phyloP scores from a whole-genome alignment of 2,329 filamentous ascomycete species.

The Neospermospora avenae region DNA sequence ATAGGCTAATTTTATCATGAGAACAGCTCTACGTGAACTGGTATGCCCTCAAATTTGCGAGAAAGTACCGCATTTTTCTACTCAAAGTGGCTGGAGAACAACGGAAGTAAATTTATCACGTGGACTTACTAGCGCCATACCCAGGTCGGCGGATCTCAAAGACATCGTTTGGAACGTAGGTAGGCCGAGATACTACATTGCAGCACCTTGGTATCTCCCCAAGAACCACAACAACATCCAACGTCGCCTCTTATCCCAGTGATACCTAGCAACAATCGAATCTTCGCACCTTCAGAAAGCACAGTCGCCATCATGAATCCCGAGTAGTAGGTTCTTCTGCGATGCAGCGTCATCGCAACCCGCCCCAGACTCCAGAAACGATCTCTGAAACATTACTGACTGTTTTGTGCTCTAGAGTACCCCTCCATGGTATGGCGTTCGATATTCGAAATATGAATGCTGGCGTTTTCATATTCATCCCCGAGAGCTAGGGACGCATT shows the following conservation, averaged over 20 bases:
- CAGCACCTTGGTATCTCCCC: constrained; percentile 8
- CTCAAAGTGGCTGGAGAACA: background rate
- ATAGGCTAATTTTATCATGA: too few relatives aligned
- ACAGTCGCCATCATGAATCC: constrained; percentile 70
- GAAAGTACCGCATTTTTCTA: too few relatives aligned
- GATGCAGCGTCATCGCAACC: constrained; percentile 23
- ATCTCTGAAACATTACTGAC: constrained; percentile 22
- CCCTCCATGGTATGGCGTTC: constrained; percentile 14
- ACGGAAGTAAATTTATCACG: constrained; percentile 8
- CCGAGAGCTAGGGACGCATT: constrained; percentile 12
- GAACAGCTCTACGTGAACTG: too few relatives aligned
- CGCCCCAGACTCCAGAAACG: constrained; percentile 21
- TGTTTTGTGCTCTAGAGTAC: constrained; percentile 23
- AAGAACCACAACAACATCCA: constrained; percentile 13
- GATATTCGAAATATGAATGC: constrained; percentile 12
- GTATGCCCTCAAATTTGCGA: too few relatives aligned
- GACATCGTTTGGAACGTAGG: constrained; percentile 14
- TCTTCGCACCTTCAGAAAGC: constrained; percentile 3
- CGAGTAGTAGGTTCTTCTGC: constrained; percentile 69
- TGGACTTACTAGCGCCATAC: constrained; percentile 13
- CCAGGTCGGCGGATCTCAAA: constrained; percentile 11
- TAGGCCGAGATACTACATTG: constrained; percentile 18
- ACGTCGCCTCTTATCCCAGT: constrained; percentile 18
- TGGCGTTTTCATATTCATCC: constrained; percentile 2
- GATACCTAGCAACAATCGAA: constrained; percentile 8